Evolutionary conservation across 495 filamentous ascomycete species (phyloP).

Genomic region (Podospora didyma): DNA sequence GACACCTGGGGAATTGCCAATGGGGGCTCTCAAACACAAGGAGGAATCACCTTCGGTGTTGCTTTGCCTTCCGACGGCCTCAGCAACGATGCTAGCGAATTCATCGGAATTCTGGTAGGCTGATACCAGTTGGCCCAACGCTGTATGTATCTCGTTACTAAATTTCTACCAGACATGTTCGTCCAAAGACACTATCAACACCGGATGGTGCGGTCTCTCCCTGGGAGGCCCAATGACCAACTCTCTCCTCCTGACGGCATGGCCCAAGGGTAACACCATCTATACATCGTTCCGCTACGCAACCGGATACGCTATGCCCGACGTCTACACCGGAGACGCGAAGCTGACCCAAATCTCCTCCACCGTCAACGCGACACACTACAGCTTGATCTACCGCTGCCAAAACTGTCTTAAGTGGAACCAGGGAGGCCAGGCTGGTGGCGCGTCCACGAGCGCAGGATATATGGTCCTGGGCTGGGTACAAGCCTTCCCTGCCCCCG

Average conservation of each 20-base stretch:
- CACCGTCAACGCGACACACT: conserved; percentile 50
- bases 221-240: conserved; percentile 55
- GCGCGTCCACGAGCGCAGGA: conserved; percentile 19
- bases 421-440: conserved; percentile 18
- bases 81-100: conserved; percentile 51
- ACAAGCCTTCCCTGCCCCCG: conserved; percentile 28
- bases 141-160: neutral
- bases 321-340: conserved; percentile 55
- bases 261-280: conserved; percentile 44
- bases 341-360: conserved; percentile 53
- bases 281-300: conserved; percentile 54
- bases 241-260: conserved; percentile 55
- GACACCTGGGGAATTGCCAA: conserved; percentile 34
- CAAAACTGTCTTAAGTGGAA: conserved; percentile 57
- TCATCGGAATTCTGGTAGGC: conserved; percentile 54
- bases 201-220: conserved; percentile 57
- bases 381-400: conserved; percentile 58
- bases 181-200: conserved; percentile 18
- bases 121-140: neutral
- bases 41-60: conserved; percentile 51
- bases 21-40: conserved; percentile 25
- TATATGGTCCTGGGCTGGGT: conserved; percentile 31
- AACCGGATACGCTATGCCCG: conserved; percentile 53
- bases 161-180: conserved; percentile 26
- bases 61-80: conserved; percentile 50